These are phyloP conservation scores for Ilex paraguariensis DNA, from an alignment of 305 asterid species.

Conservation along the genomic window DNA sequence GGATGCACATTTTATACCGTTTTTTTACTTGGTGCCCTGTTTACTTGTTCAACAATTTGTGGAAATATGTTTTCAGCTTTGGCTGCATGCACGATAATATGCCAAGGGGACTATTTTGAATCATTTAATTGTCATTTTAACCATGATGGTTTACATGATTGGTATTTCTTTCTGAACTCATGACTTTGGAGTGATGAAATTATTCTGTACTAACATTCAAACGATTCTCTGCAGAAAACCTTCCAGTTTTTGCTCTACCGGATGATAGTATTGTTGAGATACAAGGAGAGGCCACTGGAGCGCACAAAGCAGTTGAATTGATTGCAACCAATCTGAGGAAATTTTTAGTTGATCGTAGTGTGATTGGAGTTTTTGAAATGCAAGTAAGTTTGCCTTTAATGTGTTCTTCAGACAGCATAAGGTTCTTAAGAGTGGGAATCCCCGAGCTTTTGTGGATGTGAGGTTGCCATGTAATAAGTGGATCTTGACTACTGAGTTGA, in stretches of 20 bases:
- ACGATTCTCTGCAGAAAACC: constrained; percentile 55
- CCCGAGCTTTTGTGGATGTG: no score
- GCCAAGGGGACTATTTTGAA: not conserved
- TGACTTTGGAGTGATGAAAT: no score
- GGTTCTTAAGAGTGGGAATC: not conserved
- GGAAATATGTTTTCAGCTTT: no score
- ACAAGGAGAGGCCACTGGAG: constrained; percentile 78
- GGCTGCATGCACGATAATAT: not conserved
- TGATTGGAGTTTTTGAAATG: constrained; percentile 68
- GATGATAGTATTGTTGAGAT: constrained; percentile 97
- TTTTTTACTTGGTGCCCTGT: no score
- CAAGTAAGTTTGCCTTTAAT: constrained; percentile 53
- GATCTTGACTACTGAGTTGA: not conserved
- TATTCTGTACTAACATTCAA: not conserved
- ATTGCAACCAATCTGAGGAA: constrained; percentile 87
- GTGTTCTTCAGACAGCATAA: not conserved
- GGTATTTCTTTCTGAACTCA: not conserved
- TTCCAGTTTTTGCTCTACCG: constrained; percentile 82
- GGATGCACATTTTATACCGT: no score
- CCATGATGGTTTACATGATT: not conserved
- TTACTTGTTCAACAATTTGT: no score
- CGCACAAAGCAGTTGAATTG: constrained; percentile 77
- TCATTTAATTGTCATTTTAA: no score
- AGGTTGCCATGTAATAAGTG: not conserved
- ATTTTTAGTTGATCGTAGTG: constrained; percentile 92